Conservation (phyloP, 768 basidiomycete species). For the Trametes sanguinea region DNA sequence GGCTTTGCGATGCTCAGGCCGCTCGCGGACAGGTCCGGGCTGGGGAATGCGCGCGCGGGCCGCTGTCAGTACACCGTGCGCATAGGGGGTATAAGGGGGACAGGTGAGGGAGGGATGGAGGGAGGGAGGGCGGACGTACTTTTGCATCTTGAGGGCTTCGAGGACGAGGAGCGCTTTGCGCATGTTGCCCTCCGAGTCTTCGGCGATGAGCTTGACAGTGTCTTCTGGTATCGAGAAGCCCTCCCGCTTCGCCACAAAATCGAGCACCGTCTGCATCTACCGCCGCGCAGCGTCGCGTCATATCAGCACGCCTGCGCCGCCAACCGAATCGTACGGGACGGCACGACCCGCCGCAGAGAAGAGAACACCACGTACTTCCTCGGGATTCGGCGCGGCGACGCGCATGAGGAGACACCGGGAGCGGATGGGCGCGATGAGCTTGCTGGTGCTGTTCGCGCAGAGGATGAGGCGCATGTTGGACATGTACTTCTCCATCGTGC, state of each 20-base stretch:
- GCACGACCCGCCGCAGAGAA: neutral
- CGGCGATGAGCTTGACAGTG: constrained; percentile 72
- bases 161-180: constrained; percentile 93
- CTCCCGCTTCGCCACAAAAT: constrained; percentile 78
- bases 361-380: constrained; percentile 57
- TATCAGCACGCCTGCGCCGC: neutral
- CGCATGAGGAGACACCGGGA: constrained; percentile 93
- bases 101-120: neutral
- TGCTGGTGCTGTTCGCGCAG: constrained; percentile 93
- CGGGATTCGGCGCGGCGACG: constrained; percentile 81
- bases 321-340: no score
- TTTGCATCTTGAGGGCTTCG: constrained; percentile 97
- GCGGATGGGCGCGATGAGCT: constrained; percentile 95
- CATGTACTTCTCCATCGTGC: constrained; percentile 99
- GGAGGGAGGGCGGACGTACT: constrained; percentile 48
- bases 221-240: constrained; percentile 80
- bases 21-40: constrained; percentile 76
- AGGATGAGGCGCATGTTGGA: constrained; percentile 95
- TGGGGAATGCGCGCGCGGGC: constrained; percentile 29
- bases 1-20: constrained; percentile 87
- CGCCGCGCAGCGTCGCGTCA: neutral
- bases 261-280: constrained; percentile 81
- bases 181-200: constrained; percentile 86
- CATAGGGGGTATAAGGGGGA: neutral
- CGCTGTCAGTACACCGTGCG: no score